Evolutionary conservation across 2,329 filamentous ascomycete species (phyloP).

Genomic region (Ophioceras dolichostomum): DNA sequence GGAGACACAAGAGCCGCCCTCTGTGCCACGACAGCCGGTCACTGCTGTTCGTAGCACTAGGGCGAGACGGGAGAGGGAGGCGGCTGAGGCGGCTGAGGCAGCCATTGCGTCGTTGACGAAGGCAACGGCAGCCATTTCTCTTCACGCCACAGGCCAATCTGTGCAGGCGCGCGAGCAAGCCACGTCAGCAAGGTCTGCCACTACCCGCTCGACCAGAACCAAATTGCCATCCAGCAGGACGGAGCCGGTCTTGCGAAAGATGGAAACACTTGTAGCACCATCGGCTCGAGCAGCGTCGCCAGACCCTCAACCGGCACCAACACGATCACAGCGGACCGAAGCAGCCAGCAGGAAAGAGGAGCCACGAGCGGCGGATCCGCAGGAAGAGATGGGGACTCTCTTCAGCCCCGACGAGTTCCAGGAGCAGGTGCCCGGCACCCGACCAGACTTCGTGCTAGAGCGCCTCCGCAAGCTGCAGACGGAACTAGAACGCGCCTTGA

Average conservation of each 20-base stretch:
- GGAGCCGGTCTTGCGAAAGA: neutral
- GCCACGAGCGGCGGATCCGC: neutral
- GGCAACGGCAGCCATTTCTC: too few relatives aligned
- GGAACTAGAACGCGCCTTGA: slow-evolving; percentile 50
- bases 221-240: slow-evolving; percentile 7
- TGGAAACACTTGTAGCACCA: neutral
- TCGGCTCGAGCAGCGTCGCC: too few relatives aligned
- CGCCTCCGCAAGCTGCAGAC: slow-evolving; percentile 43
- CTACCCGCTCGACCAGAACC: slow-evolving; percentile 7
- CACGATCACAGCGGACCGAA: neutral
- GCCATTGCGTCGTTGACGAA: too few relatives aligned
- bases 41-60: slow-evolving; percentile 1
- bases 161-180: slow-evolving; percentile 10
- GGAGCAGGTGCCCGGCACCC: slow-evolving; percentile 35
- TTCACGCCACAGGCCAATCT: slow-evolving; percentile 9
- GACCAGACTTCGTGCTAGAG: slow-evolving; percentile 44
- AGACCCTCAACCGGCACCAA: slow-evolving; percentile 2
- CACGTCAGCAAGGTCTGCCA: slow-evolving; percentile 12
- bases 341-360: neutral
- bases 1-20: neutral
- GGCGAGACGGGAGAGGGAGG: slow-evolving; percentile 1
- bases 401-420: slow-evolving; percentile 44
- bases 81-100: neutral
- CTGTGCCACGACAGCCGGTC: neutral
- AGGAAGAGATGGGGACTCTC: slow-evolving; percentile 29